Conservation (phyloP, 257 asterid species). For the Forsythia viridissima region DNA sequence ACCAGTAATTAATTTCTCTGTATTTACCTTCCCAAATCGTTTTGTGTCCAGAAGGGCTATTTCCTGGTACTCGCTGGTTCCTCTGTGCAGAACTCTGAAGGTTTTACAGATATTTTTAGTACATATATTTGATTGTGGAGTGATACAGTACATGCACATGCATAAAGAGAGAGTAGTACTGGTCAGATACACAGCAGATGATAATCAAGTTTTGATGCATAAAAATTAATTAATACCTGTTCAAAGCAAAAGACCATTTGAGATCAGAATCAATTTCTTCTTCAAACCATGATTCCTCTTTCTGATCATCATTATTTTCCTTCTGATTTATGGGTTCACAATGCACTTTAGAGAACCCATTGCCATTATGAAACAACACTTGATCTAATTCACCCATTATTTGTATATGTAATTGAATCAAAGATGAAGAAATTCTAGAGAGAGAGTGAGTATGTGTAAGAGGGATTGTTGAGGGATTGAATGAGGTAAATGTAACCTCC, state of each 20-base stretch:
- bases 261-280: slow-evolving; percentile 89
- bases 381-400: slow-evolving; percentile 65
- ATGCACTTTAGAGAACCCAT: slow-evolving; percentile 50
- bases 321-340: slow-evolving; percentile 23
- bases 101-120: not conserved
- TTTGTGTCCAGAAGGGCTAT: slow-evolving; percentile 93
- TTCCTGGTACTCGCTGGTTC: slow-evolving; percentile 91
- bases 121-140: not conserved
- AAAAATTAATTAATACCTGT: slow-evolving; percentile 42
- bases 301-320: slow-evolving; percentile 27
- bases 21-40: slow-evolving; percentile 79
- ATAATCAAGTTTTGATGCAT: not conserved
- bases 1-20: not conserved
- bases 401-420: not conserved
- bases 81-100: slow-evolving; percentile 75
- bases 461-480: not conserved
- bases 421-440: not conserved
- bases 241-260: slow-evolving; percentile 94
- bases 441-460: not conserved
- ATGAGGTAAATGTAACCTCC: not conserved
- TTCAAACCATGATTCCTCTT: slow-evolving; percentile 73
- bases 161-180: not conserved
- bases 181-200: not conserved
- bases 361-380: slow-evolving; percentile 45
- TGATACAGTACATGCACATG: not conserved